Conservation (phyloP, 805 yeast species). For the Kuraishia hungarica region DNA sequence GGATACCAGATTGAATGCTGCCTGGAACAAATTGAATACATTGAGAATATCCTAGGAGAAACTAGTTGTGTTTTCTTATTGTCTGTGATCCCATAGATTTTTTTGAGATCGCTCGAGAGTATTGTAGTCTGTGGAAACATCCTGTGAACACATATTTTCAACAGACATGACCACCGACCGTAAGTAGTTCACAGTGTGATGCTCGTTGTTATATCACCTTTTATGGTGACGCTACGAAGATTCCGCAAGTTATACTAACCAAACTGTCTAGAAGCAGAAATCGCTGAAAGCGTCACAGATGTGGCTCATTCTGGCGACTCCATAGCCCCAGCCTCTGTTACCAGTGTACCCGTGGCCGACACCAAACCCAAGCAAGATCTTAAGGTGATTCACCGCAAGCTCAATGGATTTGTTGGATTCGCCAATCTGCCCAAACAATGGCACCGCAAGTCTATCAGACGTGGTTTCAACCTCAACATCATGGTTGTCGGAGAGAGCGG, state of each 20-base stretch:
- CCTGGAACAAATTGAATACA: background rate
- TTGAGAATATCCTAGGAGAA: background rate
- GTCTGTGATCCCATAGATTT: background rate
- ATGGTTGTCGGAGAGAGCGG: conserved; percentile 92
- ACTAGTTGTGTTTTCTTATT: too few relatives aligned
- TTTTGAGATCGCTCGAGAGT: too few relatives aligned
- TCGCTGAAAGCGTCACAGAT: background rate
- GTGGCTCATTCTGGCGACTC: background rate
- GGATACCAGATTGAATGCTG: background rate
- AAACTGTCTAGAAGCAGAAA: background rate
- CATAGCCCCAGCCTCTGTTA: background rate
- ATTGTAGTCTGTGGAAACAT: background rate
- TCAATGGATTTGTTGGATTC: conserved; percentile 92
- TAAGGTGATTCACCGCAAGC: conserved; percentile 70
- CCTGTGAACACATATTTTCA: background rate
- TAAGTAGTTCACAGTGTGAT: background rate
- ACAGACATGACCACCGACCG: background rate
- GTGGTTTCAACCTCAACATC: conserved; percentile 83
- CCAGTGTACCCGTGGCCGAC: background rate
- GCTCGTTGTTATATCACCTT: too few relatives aligned
- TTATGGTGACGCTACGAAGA: too few relatives aligned
- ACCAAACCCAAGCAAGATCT: conserved; percentile 23
- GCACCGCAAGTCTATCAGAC: conserved; percentile 88
- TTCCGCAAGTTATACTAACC: background rate
- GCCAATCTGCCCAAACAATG: conserved; percentile 97